A percentile compares a stretch with the other conserved stretches of the same genome.
These are phyloP conservation scores for Epichloe baconii DNA, from an alignment of 2,329 filamentous ascomycete species.

Conservation along the genomic window DNA sequence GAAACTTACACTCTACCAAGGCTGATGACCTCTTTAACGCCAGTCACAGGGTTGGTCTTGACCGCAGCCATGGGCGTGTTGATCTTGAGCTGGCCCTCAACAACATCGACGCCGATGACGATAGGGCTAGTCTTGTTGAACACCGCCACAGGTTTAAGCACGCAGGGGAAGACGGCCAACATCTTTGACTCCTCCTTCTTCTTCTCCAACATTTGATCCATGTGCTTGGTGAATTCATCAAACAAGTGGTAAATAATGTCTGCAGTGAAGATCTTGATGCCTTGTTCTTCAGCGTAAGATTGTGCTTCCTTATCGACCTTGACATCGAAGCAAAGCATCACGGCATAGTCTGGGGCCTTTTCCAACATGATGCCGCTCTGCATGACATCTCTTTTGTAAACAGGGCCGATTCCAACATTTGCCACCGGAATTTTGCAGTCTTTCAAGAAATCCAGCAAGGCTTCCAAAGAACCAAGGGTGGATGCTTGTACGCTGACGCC, in stretches of 20 bases:
- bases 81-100: conserved; percentile 75
- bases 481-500: conserved; percentile 97
- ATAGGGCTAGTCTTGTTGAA: conserved; percentile 99
- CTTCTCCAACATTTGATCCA: conserved; percentile 73
- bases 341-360: conserved; percentile 87
- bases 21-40: conserved; percentile 68
- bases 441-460: conserved; percentile 89
- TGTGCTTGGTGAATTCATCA: conserved; percentile 91
- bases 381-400: conserved; percentile 97
- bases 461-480: conserved; percentile 91
- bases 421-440: conserved; percentile 93
- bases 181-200: conserved; percentile 96
- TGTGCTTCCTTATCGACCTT: conserved; percentile 97
- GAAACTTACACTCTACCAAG: conserved; percentile 82
- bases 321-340: conserved; percentile 99
- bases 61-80: conserved; percentile 85
- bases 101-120: conserved; percentile 85
- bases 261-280: conserved; percentile 94
- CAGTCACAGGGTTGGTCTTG: conserved; percentile 66
- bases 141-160: conserved; percentile 76
- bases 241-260: conserved; percentile 99
- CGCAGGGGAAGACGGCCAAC: conserved; percentile 91
- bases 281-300: conserved; percentile 80
- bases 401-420: conserved; percentile 93
- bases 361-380: conserved; percentile 92